phyloP scores from a whole-genome alignment of 2,329 filamentous ascomycete genomes.

The Microascus cirrosus region DNA sequence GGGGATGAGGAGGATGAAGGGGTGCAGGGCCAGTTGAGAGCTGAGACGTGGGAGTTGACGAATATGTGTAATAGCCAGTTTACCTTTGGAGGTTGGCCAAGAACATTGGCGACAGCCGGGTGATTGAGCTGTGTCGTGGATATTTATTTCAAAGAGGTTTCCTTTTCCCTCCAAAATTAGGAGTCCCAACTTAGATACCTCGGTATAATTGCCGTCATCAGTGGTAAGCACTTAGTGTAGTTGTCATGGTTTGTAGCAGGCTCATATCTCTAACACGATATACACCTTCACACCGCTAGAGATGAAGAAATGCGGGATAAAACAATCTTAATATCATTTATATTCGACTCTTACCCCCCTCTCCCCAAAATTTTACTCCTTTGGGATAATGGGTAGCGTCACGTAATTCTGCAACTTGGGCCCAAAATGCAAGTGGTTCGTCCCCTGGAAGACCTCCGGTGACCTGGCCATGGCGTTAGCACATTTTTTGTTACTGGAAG shows the following conservation, averaged over 20 bases:
- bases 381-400: slow-evolving; percentile 38
- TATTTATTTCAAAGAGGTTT: background rate
- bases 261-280: background rate
- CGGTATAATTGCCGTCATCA: too few relatives aligned
- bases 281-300: background rate
- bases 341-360: too few relatives aligned
- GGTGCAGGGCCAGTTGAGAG: slow-evolving; percentile 29
- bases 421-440: slow-evolving; percentile 43
- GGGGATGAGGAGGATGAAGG: slow-evolving; percentile 30
- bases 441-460: slow-evolving; percentile 22
- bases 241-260: background rate
- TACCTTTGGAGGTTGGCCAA: slow-evolving; percentile 28
- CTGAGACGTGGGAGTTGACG: slow-evolving; percentile 55
- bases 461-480: slow-evolving; percentile 8
- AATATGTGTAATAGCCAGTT: slow-evolving; percentile 55
- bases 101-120: slow-evolving; percentile 1
- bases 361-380: slow-evolving; percentile 6
- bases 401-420: slow-evolving; percentile 36
- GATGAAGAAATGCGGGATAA: too few relatives aligned
- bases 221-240: background rate
- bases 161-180: too few relatives aligned
- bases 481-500: background rate
- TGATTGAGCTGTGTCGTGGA: background rate
- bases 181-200: too few relatives aligned
- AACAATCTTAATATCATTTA: too few relatives aligned